Percentiles rank a stretch among this genome's conserved stretches.
These are phyloP conservation scores for Boletus bicolor DNA, from an alignment of 768 basidiomycete genomes.

Conservation along the genomic window DNA sequence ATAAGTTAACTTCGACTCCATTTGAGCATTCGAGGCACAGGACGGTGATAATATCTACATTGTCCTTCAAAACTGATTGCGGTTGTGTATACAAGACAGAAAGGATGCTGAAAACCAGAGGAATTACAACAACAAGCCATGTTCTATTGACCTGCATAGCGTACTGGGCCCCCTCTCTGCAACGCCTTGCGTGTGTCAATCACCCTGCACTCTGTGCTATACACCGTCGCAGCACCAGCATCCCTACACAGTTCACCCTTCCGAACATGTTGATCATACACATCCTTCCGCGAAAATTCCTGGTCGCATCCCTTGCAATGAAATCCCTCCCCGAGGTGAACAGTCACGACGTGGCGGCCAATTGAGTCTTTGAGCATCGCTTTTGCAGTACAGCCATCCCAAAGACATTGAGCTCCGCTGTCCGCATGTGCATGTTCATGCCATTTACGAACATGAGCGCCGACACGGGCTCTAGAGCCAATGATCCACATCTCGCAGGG, in stretches of 20 bases:
- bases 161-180: too few species aligned
- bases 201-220: background rate
- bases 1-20: too few species aligned
- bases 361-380: background rate
- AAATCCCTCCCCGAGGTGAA: slow-evolving; percentile 1
- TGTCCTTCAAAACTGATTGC: too few species aligned
- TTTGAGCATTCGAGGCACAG: too few species aligned
- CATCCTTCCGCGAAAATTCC: slow-evolving; percentile 1
- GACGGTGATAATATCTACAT: too few species aligned
- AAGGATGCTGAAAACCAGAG: too few species aligned
- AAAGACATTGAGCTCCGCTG: background rate
- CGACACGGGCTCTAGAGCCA: background rate
- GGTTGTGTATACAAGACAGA: too few species aligned
- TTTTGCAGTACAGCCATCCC: background rate
- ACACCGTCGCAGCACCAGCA: background rate
- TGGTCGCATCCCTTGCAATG: background rate
- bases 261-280: background rate
- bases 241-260: background rate
- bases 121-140: too few species aligned
- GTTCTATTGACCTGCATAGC: too few species aligned
- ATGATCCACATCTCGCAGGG: slow-evolving; percentile 7
- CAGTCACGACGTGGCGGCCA: background rate
- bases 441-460: slow-evolving; percentile 1
- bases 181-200: too few species aligned
- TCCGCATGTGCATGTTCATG: background rate